Conservation (phyloP, 495 filamentous ascomycete genomes). For the Aspergillus homomorphus region DNA sequence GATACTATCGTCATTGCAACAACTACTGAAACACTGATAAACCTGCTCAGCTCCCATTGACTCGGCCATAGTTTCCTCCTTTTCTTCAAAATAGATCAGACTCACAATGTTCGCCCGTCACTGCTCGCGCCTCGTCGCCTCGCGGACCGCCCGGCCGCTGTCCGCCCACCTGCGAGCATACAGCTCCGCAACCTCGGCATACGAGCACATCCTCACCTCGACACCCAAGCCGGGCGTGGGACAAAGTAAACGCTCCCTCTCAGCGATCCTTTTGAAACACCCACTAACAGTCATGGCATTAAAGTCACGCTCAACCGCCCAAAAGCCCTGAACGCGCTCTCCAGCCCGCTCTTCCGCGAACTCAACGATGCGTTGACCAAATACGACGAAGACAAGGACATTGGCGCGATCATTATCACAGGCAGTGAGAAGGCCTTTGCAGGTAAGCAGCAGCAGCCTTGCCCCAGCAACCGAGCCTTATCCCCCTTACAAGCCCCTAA, state of each 20-base stretch:
- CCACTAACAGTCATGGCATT: not conserved
- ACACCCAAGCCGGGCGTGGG: slow-evolving; percentile 84
- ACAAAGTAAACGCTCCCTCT: slow-evolving; percentile 57
- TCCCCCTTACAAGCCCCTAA: not conserved
- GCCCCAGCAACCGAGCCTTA: not conserved
- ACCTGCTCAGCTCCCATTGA: not conserved
- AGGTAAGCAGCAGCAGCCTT: slow-evolving; percentile 32
- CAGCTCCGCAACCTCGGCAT: slow-evolving; percentile 57
- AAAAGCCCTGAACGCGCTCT: slow-evolving; percentile 91
- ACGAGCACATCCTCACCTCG: slow-evolving; percentile 79
- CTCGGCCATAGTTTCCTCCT: not conserved
- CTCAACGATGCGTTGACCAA: slow-evolving; percentile 76
- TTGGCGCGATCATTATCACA: slow-evolving; percentile 80
- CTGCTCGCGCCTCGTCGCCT: slow-evolving; percentile 56
- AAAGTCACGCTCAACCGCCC: slow-evolving; percentile 93
- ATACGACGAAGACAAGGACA: slow-evolving; percentile 65
- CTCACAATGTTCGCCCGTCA: slow-evolving; percentile 55
- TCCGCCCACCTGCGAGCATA: slow-evolving; percentile 49
- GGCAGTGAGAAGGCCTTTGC: slow-evolving; percentile 88
- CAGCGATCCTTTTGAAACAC: not conserved
- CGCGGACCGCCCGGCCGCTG: slow-evolving; percentile 48
- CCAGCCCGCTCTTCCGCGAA: slow-evolving; percentile 80
- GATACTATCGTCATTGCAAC: not conserved
- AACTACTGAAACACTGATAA: not conserved
- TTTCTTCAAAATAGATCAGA: not conserved